Evolutionary conservation across 139 green algal genomes (phyloP), one percentile per base, ranked within the genome.

Genomic region (Ettlia oleoabundans): DNA sequence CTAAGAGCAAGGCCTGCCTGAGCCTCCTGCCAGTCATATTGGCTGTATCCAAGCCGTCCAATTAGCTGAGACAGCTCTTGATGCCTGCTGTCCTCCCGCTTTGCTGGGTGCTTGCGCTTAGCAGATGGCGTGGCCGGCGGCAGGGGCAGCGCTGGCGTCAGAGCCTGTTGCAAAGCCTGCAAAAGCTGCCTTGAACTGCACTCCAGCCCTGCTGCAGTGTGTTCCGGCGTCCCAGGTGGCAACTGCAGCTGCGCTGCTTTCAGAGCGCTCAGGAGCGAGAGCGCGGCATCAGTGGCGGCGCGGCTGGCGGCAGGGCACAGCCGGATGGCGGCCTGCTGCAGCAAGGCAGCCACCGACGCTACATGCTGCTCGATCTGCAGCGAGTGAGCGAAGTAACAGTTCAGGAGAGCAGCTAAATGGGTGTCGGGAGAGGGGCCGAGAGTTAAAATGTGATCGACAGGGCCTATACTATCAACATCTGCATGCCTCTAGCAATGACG

Each of bases 201-300:
- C 15, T 70, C 28, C 4, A 67, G 1, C 72, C 37, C 21, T n/a
- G 21, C 51, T 41, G 32, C 53, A 26, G 22, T 38, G 22, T 35
- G 21, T 26, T 21, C 19, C 3, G 70, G 70, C 0, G 26, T 21
- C 10, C 10, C 6, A 6, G 4, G 10, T 6, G 24, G 35, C 53
- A 80, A 40, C 24, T 18, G 32, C 26, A 80, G 52, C 19, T 38
- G 58, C 0, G 75, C 58, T 0, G 58, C 58, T 7, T 61, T 41
- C 0, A 81, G 38, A 13, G 47, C 58, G 38, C 58, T 72, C 15
- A 81, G 75, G 38, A 81, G 58, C 15, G n/a, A 18, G 4, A 81
- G 75, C 2, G 58, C 55, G 1, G 75, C 40, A 40, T 61, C 58
- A 7, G 75, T 58, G 40, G 75, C 75, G 30, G 58, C 38, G n/a